Conservation (phyloP, 1,284 basidiomycete species). For the Wolfiporia cocos region DNA sequence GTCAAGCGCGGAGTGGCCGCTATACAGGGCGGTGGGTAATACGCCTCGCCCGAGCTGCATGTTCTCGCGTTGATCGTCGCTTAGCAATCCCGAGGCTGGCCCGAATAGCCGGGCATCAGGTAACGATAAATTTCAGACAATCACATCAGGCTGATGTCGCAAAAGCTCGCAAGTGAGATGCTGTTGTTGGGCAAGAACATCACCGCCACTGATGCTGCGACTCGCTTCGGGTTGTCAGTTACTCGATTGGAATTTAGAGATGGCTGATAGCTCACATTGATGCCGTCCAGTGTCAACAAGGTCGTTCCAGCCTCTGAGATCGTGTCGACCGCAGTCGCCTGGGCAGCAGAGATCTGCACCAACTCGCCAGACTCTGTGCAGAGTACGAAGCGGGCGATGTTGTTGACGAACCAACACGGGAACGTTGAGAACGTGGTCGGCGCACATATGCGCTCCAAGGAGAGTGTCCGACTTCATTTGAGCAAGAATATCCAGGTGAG, state of each 20-base stretch:
- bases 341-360: slow-evolving; percentile 53
- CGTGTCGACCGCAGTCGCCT: slow-evolving; percentile 54
- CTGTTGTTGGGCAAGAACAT: slow-evolving; percentile 68
- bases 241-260: too few relatives aligned
- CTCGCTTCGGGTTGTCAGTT: slow-evolving; percentile 70
- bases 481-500: slow-evolving; percentile 70
- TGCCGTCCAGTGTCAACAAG: slow-evolving; percentile 50
- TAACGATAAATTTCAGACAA: slow-evolving; percentile 21
- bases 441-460: slow-evolving; percentile 41
- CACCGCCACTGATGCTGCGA: slow-evolving; percentile 61
- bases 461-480: slow-evolving; percentile 52
- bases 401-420: slow-evolving; percentile 45
- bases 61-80: not conserved
- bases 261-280: too few relatives aligned
- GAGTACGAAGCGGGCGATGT: slow-evolving; percentile 64
- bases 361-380: slow-evolving; percentile 82
- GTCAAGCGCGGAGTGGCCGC: slow-evolving; percentile 78
- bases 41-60: not conserved
- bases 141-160: not conserved
- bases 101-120: slow-evolving; percentile 64
- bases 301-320: slow-evolving; percentile 57
- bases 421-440: slow-evolving; percentile 50
- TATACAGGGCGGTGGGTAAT: slow-evolving; percentile 60
- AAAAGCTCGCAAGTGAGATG: slow-evolving; percentile 71
- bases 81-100: slow-evolving; percentile 61